Evolutionary conservation across 2,329 filamentous ascomycete species (phyloP).

Genomic region (Aspergillus cejpii): DNA sequence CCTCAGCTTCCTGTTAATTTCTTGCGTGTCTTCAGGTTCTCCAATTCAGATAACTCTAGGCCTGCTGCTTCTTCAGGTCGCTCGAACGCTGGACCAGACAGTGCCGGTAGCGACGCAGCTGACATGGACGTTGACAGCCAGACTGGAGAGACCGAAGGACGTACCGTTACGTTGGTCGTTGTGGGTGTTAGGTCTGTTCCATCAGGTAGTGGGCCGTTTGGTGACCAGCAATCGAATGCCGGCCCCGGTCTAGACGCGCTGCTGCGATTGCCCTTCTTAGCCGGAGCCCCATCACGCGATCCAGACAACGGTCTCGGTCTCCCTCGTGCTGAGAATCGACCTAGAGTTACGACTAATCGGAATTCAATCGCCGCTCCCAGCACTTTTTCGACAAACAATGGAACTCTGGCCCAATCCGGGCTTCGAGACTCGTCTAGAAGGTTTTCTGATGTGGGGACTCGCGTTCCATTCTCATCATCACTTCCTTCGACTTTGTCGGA

Average conservation of each 20-base stretch:
- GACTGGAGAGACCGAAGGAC: conserved; percentile 43
- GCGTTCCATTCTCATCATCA: conserved; percentile 30
- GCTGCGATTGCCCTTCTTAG: conserved; percentile 41
- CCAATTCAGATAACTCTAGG: conserved; percentile 43
- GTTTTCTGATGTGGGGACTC: conserved; percentile 28
- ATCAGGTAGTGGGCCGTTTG: conserved; percentile 43
- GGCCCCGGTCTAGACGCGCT: conserved; percentile 41
- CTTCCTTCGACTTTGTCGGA: conserved; percentile 46
- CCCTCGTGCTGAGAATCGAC: conserved; percentile 49
- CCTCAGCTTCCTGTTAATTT: conserved; percentile 57
- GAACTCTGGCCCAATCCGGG: conserved; percentile 49
- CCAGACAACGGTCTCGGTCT: conserved; percentile 45
- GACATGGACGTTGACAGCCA: conserved; percentile 38
- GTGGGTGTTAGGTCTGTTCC: conserved; percentile 63
- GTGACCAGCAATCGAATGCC: conserved; percentile 41
- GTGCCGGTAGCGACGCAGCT: conserved; percentile 23
- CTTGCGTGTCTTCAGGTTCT: conserved; percentile 62
- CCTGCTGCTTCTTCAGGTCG: conserved; percentile 18
- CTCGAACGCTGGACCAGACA: conserved; percentile 22
- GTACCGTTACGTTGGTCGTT: conserved; percentile 63
- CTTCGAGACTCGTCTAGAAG: conserved; percentile 29
- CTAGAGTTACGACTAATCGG: conserved; percentile 49
- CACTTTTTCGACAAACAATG: conserved; percentile 45
- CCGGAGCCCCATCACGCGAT: conserved; percentile 38
- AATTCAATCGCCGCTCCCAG: conserved; percentile 50